A percentile compares a stretch with the other conserved stretches of the same genome.
Evolutionary conservation across 164 flowering plant species (phyloP).

Genomic region (Buxus sempervirens): DNA sequence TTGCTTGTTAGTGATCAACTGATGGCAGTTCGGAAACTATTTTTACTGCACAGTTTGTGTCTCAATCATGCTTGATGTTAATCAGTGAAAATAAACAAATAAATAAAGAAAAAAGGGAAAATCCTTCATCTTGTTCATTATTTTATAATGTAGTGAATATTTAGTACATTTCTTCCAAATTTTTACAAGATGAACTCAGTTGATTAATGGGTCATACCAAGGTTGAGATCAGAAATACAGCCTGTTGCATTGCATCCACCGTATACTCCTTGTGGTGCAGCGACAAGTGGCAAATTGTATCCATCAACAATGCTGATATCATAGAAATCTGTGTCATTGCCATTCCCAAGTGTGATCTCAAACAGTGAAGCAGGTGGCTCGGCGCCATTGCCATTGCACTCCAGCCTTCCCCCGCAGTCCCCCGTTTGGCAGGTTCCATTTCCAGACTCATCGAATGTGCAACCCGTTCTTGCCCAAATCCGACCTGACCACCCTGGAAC

Average conservation of each 20-base stretch:
- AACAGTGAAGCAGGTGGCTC: conserved; percentile 72
- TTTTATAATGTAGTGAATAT: no score
- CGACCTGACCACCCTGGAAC: conserved; percentile 79
- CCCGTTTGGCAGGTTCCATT: conserved; percentile 62
- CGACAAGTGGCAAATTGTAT: conserved; percentile 69
- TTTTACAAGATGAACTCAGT: no score
- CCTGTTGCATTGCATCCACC: conserved; percentile 67
- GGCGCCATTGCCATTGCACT: conserved; percentile 66
- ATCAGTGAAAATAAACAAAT: no score
- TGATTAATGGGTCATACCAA: no score
- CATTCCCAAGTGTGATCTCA: conserved; percentile 67
- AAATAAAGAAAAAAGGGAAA: no score
- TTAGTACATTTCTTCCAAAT: no score
- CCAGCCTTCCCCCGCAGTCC: conserved; percentile 69
- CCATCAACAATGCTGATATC: conserved; percentile 87
- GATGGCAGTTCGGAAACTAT: no score
- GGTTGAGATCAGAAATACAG: conserved; percentile 49
- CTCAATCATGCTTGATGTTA: no score
- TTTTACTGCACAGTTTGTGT: no score
- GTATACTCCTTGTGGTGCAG: conserved; percentile 36
- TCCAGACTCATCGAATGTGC: conserved; percentile 55
- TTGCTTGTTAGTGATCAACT: no score
- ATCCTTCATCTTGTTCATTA: no score
- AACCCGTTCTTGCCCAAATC: conserved; percentile 81
- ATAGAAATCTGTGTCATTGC: conserved; percentile 51